A percentile compares a stretch with the other conserved stretches of the same genome.
Conservation (phyloP, 2,329 filamentous ascomycete genomes). For the Thielaviopsis musarum region DNA sequence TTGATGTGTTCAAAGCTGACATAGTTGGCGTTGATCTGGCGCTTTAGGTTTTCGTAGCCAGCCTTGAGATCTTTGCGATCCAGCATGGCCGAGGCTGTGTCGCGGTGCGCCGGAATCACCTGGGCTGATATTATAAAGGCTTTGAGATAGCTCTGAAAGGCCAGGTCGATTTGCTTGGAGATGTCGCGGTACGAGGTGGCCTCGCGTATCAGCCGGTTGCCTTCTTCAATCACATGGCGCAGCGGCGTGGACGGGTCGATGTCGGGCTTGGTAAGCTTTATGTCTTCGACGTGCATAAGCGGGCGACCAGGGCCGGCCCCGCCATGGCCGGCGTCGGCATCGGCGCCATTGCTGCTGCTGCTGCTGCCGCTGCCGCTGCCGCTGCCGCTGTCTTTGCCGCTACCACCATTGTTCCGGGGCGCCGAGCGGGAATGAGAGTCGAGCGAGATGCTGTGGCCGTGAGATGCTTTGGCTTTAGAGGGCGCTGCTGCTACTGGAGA, state of each 20-base stretch:
- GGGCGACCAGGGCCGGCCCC: slow-evolving; percentile 18
- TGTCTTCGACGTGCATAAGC: slow-evolving; percentile 37
- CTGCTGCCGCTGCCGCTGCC: slow-evolving; percentile 11
- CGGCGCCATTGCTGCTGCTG: slow-evolving; percentile 9
- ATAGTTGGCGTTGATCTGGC: slow-evolving; percentile 31
- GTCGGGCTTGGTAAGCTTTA: slow-evolving; percentile 29
- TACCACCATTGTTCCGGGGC: slow-evolving; percentile 17
- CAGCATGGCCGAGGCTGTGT: slow-evolving; percentile 46
- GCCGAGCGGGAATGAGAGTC: slow-evolving; percentile 19
- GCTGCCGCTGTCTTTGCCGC: slow-evolving; percentile 13
- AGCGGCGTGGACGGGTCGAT: slow-evolving; percentile 33
- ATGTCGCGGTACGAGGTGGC: slow-evolving; percentile 48
- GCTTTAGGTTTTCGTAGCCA: slow-evolving; percentile 32
- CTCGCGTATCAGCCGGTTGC: slow-evolving; percentile 36
- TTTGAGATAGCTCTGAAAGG: slow-evolving; percentile 70
- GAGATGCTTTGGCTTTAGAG: neutral
- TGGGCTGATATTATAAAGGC: slow-evolving; percentile 66
- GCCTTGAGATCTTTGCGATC: slow-evolving; percentile 32
- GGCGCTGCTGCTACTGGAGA: neutral
- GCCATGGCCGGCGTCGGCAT: neutral
- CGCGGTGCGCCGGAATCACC: slow-evolving; percentile 57
- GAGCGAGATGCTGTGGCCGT: slow-evolving; percentile 18
- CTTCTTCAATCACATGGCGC: slow-evolving; percentile 34
- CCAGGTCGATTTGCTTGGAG: slow-evolving; percentile 46
- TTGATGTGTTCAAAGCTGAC: slow-evolving; percentile 40